phyloP scores from a whole-genome alignment of 495 filamentous ascomycete species.

The Neurospora africana region DNA sequence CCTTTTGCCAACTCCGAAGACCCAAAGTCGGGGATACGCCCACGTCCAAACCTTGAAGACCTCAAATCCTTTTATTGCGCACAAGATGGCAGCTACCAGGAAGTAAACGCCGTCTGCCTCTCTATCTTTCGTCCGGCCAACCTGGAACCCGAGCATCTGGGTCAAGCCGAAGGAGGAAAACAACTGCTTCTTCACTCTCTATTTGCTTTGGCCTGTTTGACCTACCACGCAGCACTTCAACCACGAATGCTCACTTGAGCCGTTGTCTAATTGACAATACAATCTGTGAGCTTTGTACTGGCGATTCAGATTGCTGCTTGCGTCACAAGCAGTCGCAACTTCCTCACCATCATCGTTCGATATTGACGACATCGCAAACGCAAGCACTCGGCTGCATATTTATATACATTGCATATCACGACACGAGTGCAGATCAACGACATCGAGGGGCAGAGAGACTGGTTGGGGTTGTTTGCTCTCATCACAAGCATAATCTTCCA shows the following conservation, averaged over 20 bases:
- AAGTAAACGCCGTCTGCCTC: not conserved
- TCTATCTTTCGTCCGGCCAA: not conserved
- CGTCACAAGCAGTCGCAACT: not conserved
- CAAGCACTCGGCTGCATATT: not conserved
- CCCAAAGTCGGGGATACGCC: not conserved
- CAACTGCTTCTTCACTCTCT: not conserved
- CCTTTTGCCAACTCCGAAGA: not conserved
- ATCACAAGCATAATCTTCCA: not conserved
- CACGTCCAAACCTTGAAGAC: not conserved
- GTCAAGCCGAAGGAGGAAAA: not conserved
- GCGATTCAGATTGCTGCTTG: not conserved
- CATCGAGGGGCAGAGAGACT: not conserved
- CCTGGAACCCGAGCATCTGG: not conserved
- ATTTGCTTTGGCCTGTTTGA: not conserved
- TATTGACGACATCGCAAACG: not conserved
- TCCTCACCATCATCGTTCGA: not conserved
- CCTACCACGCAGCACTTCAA: not conserved
- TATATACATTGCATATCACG: not conserved
- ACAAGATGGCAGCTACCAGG: not conserved
- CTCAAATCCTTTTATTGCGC: not conserved
- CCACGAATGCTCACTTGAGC: not conserved
- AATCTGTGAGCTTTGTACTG: not conserved
- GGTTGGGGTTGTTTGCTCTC: not conserved
- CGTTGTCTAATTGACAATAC: not conserved
- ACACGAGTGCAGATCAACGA: not conserved